These are phyloP conservation scores for Lupinus albus DNA, from an alignment of 306 rosid species.

Conservation along the genomic window DNA sequence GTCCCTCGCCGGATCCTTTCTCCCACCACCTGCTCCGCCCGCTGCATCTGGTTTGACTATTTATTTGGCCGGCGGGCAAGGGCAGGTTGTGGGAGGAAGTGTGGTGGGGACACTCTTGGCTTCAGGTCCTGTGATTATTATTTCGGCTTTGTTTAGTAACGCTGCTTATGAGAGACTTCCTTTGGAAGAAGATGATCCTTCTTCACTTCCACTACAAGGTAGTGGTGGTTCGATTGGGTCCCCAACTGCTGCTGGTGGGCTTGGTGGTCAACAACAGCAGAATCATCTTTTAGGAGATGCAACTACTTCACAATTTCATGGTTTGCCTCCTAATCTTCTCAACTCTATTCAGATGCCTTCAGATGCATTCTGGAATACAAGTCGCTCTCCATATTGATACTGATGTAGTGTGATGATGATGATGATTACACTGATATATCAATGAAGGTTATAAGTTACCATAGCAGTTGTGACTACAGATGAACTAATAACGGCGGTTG, in stretches of 20 bases:
- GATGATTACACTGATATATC: neutral
- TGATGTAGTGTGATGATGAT: conserved; percentile 33
- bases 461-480: no score
- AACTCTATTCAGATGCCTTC: conserved; percentile 85
- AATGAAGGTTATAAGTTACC: no score
- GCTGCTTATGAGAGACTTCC: conserved; percentile 97
- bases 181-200: conserved; percentile 77
- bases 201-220: conserved; percentile 54
- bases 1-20: conserved; percentile 77
- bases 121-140: conserved; percentile 86
- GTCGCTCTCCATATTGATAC: conserved; percentile 68
- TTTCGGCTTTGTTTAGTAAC: conserved; percentile 97
- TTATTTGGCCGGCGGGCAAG: conserved; percentile 88
- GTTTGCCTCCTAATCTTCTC: conserved; percentile 73
- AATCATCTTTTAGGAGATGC: conserved; percentile 61
- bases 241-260: conserved; percentile 51
- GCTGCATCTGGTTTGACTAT: conserved; percentile 84
- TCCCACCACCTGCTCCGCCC: conserved; percentile 92
- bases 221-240: conserved; percentile 59
- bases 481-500: no score
- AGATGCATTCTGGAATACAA: conserved; percentile 72
- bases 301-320: conserved; percentile 71
- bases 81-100: conserved; percentile 94
- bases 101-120: conserved; percentile 77
- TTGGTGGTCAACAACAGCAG: conserved; percentile 43